These are phyloP conservation scores for Sphaceloma murrayae DNA, from an alignment of 2,329 filamentous ascomycete species.

Conservation along the genomic window DNA sequence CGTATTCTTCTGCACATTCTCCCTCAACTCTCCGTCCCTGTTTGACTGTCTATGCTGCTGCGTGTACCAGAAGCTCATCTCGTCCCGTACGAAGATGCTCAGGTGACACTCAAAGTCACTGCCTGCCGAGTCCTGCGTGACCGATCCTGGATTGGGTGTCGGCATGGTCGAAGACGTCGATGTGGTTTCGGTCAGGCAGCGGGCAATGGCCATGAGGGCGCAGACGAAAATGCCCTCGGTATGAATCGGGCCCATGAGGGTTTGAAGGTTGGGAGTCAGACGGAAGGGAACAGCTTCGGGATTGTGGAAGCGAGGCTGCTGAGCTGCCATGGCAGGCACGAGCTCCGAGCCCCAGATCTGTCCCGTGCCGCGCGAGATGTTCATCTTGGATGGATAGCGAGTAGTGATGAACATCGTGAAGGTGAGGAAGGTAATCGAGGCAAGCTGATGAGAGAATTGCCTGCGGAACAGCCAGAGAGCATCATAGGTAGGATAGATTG, in stretches of 20 bases:
- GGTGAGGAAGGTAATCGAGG: conserved; percentile 93
- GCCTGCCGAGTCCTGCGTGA: conserved; percentile 26
- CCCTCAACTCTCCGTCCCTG: conserved; percentile 60
- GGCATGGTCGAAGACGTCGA: conserved; percentile 22
- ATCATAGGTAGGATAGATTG: conserved; percentile 74
- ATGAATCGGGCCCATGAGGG: conserved; percentile 87
- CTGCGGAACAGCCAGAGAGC: conserved; percentile 99
- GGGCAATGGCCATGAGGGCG: conserved; percentile 89
- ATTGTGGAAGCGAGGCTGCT: conserved; percentile 86
- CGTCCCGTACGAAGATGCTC: conserved; percentile 88
- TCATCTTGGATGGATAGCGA: conserved; percentile 90
- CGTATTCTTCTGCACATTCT: conserved; percentile 75
- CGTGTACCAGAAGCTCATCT: conserved; percentile 96
- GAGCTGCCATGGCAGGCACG: conserved; percentile 76
- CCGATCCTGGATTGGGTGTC: conserved; percentile 17
- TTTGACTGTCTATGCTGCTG: conserved; percentile 58
- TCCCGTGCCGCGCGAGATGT: conserved; percentile 76
- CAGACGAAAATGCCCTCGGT: conserved; percentile 95
- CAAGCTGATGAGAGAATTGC: conserved; percentile 92
- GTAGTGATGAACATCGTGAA: conserved; percentile 97
- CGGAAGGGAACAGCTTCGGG: conserved; percentile 94
- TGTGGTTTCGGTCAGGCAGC: conserved; percentile 75
- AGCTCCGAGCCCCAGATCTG: conserved; percentile 96
- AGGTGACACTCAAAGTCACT: conserved; percentile 87
- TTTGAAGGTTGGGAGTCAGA: conserved; percentile 90